A percentile compares a stretch with the other conserved stretches of the same genome.
Conservation (phyloP, 2,329 filamentous ascomycete species). For the Aspergillus floridensis region DNA sequence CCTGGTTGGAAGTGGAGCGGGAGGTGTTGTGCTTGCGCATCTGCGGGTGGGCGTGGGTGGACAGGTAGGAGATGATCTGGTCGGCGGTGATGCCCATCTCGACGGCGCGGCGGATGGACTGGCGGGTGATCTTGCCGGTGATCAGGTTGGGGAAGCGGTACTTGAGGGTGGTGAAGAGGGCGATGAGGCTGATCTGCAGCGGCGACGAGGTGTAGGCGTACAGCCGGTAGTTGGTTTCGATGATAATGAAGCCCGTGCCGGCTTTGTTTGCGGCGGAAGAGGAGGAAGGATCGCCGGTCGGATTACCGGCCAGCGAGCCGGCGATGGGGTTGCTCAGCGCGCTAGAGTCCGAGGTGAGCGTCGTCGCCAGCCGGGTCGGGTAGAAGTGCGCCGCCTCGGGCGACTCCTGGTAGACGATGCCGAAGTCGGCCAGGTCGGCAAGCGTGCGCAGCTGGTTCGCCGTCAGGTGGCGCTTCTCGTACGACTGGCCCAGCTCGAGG, state of each 20-base stretch:
- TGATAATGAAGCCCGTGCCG: conserved; percentile 74
- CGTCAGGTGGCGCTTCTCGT: conserved; percentile 80
- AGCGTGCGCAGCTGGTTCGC: conserved; percentile 82
- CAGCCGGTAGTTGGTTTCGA: conserved; percentile 96
- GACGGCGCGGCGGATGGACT: conserved; percentile 84
- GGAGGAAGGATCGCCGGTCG: conserved; percentile 31
- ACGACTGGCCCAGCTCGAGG: conserved; percentile 85
- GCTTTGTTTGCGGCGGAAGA: conserved; percentile 15
- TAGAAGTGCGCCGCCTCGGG: conserved; percentile 62
- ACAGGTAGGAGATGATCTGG: conserved; percentile 91
- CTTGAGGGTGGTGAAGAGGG: conserved; percentile 81
- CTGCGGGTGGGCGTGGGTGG: conserved; percentile 90
- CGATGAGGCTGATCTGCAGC: conserved; percentile 89
- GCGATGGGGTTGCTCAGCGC: conserved; percentile 70
- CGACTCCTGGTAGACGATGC: conserved; percentile 71
- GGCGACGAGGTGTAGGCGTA: conserved; percentile 96
- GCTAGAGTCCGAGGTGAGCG: conserved; percentile 74
- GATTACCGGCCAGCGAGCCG: conserved; percentile 54
- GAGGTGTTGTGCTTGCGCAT: conserved; percentile 64
- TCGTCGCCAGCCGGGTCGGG: conserved; percentile 90
- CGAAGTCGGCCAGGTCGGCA: conserved; percentile 86
- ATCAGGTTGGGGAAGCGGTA: conserved; percentile 95
- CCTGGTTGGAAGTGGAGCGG: conserved; percentile 39
- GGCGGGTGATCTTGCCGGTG: conserved; percentile 83
- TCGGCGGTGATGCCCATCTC: conserved; percentile 87